Evolutionary conservation across 2,329 filamentous ascomycete genomes (phyloP), one percentile per base, ranked within the genome.

Genomic region (Penicillium decumbens): DNA sequence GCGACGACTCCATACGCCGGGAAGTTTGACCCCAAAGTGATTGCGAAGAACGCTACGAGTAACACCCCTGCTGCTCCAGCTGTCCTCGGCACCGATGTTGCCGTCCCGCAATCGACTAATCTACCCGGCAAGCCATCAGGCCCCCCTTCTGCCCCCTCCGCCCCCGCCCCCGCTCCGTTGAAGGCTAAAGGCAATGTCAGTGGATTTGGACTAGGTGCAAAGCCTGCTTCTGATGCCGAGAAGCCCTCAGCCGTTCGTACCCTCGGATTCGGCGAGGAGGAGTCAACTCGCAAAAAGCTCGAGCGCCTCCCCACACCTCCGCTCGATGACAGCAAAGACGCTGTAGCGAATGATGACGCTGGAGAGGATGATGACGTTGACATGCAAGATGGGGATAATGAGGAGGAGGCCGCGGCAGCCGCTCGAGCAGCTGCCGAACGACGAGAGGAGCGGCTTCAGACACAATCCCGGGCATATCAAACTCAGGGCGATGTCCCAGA

Each of bases 11-110:
- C 82, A 10, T 88, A 89, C 64, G 78, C 83, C 54, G 86, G 87
- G 60, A 95, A 93, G 68, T 92, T 93, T 62, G 87, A 95, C 60
- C 87, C 88, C 4, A 95, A 95, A 69, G 85, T 83, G 18, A 90
- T 93, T 59, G 85, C 82, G 35, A 95, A 92, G 69, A 93, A 88
- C 67, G 80, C 85, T 18, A 80, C 83, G 37, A 78, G 81, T 28
- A 74, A 79, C 37, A 75, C 40, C 8, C 15, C 82, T 28, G 77
- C 78, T 43, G 74, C 79, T 38, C 71, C 78, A 46, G 73, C 80
- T 63, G 65, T 80, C 37, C 70, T 84, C 49, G 81, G 80, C 49
- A 77, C 72, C 47, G 80, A 82, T 67, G 68, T 82, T 55, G 69
- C 75, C 45, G 70, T 80, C 43, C 77, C 77, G 51, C 67, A 71